These are phyloP conservation scores for Heliophila coronopifolia DNA, from an alignment of 441 rosid species.

Conservation along the genomic window DNA sequence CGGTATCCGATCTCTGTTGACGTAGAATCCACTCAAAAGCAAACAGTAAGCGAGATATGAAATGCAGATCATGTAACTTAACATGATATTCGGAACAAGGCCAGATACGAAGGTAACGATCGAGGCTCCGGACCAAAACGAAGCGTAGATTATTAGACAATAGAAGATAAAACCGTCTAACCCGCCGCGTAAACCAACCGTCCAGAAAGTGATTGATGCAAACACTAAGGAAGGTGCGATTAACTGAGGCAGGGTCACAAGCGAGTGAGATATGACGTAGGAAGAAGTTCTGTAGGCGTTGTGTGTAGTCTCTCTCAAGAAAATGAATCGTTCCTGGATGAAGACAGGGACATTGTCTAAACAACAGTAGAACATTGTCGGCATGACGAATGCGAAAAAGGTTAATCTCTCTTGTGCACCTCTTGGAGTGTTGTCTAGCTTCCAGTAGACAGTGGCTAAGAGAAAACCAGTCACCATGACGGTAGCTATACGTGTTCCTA, in stretches of 20 bases:
- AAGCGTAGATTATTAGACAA: conserved; percentile 41
- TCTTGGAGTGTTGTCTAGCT: conserved; percentile 27
- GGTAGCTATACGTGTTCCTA: conserved; percentile 27
- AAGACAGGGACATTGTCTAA: conserved; percentile 24
- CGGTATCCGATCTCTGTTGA: conserved; percentile 58
- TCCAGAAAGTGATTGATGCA: conserved; percentile 54
- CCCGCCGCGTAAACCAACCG: conserved; percentile 68
- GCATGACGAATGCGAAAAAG: conserved; percentile 21
- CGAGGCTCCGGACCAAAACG: conserved; percentile 70
- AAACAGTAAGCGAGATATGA: conserved; percentile 59
- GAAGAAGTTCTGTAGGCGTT: conserved; percentile 28
- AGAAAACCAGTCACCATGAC: conserved; percentile 30
- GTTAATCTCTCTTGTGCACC: conserved; percentile 28
- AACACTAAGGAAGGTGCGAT: conserved; percentile 48
- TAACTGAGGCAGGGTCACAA: conserved; percentile 21
- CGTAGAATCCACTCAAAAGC: conserved; percentile 71
- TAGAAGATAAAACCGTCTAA: conserved; percentile 52
- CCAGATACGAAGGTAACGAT: conserved; percentile 67
- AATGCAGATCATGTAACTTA: conserved; percentile 59
- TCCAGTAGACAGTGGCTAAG: conserved; percentile 55
- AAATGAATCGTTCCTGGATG: conserved; percentile 44
- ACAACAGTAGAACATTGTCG: conserved; percentile 28
- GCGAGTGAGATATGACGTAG: conserved; percentile 28
- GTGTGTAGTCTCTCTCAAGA: conserved; percentile 39
- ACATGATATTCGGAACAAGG: conserved; percentile 58